phyloP scores from a whole-genome alignment of 2,329 filamentous ascomycete species.

The Davidsoniella eucalypti region DNA sequence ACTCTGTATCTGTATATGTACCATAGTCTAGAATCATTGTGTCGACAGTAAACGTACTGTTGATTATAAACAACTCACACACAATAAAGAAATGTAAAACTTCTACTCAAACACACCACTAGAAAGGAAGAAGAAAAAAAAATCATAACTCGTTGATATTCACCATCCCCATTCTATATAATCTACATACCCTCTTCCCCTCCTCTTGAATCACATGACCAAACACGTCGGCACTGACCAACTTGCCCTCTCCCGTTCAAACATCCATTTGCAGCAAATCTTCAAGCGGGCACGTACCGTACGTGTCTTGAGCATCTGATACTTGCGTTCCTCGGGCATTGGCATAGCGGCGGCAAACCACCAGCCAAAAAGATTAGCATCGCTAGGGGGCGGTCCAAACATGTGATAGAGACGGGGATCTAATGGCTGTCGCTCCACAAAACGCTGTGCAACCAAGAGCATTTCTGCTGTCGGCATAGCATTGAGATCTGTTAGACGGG shows the following conservation, averaged over 20 bases:
- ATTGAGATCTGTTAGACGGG: slow-evolving; percentile 14
- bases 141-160: no score
- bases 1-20: no score
- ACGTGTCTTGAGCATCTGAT: slow-evolving; percentile 52
- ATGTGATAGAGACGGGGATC: slow-evolving; percentile 28
- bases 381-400: slow-evolving; percentile 57
- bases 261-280: slow-evolving; percentile 65
- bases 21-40: no score
- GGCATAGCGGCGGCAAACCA: slow-evolving; percentile 79
- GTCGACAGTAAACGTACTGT: no score
- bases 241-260: slow-evolving; percentile 50
- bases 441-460: slow-evolving; percentile 44
- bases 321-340: slow-evolving; percentile 63
- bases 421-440: slow-evolving; percentile 58
- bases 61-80: not conserved
- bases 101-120: not conserved
- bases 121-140: not conserved
- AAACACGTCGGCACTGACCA: slow-evolving; percentile 39
- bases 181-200: not conserved
- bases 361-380: slow-evolving; percentile 67
- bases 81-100: not conserved
- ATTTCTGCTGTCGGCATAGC: slow-evolving; percentile 53
- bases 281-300: slow-evolving; percentile 72
- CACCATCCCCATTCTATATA: not conserved
- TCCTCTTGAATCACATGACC: slow-evolving; percentile 4